Percentiles rank a stretch among this genome's conserved stretches.
Evolutionary conservation across 208 protist species (phyloP).

Genomic region (Vickermania ingenoplastis): DNA sequence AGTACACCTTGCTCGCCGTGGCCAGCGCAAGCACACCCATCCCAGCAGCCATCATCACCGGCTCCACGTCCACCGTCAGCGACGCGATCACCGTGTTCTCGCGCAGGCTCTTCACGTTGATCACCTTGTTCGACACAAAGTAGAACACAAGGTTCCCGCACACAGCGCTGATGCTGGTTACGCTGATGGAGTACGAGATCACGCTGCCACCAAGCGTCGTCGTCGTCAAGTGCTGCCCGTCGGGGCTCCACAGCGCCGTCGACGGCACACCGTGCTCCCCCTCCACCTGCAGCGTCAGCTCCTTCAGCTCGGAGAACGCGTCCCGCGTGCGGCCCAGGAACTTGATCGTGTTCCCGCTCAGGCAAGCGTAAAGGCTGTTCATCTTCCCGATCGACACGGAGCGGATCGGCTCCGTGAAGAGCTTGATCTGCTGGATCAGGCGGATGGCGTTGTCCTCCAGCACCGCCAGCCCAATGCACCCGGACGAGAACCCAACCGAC

Average conservation of each 20-base stretch:
- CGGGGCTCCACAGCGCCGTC: constrained; percentile 64
- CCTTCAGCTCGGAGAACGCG: constrained; percentile 37
- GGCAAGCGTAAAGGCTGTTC: constrained; percentile 34
- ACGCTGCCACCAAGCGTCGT: constrained; percentile 67
- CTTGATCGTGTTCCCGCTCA: constrained; percentile 31
- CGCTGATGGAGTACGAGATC: constrained; percentile 63
- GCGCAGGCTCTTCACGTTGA: constrained; percentile 79
- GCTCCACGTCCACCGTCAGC: constrained; percentile 77
- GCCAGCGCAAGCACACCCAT: constrained; percentile 78
- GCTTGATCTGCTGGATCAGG: constrained; percentile 17
- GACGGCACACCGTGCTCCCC: constrained; percentile 24
- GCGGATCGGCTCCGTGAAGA: constrained; percentile 21
- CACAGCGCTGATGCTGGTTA: constrained; percentile 66
- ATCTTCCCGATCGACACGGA: constrained; percentile 33
- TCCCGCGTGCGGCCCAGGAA: constrained; percentile 52
- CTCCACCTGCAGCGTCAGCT: constrained; percentile 22
- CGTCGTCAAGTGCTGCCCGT: constrained; percentile 85
- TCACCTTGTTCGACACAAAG: constrained; percentile 74
- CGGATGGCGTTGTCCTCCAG: constrained; percentile 29
- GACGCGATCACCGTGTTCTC: constrained; percentile 53
- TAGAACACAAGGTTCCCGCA: constrained; percentile 72
- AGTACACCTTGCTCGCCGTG: constrained; percentile 68
- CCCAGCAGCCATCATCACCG: constrained; percentile 74
- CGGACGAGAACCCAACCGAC: constrained; percentile 48
- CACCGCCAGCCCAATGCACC: constrained; percentile 37